A percentile compares a stretch with the other conserved stretches of the same genome.
Evolutionary conservation across 768 basidiomycete genomes (phyloP).

Genomic region (Collybia sp.): DNA sequence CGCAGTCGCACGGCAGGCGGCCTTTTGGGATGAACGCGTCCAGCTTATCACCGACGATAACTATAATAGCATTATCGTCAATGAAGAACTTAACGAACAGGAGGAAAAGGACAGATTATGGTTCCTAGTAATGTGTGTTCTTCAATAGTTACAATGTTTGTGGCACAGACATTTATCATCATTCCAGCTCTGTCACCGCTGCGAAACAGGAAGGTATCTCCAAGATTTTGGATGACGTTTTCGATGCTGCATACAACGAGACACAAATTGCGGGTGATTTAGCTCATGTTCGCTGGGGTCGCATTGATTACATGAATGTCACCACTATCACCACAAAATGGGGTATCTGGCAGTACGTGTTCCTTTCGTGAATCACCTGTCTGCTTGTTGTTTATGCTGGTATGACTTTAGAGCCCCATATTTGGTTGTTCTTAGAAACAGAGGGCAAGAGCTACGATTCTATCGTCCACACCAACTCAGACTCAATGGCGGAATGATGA

Average conservation of each 20-base stretch:
- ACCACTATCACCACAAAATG: constrained; percentile 82
- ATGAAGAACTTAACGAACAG: constrained; percentile 60
- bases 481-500: constrained; percentile 53
- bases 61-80: constrained; percentile 64
- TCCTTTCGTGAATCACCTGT: not conserved
- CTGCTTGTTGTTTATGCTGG: constrained; percentile 4
- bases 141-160: constrained; percentile 4
- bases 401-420: constrained; percentile 59
- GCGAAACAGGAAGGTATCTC: constrained; percentile 62
- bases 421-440: constrained; percentile 64
- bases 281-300: constrained; percentile 73
- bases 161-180: constrained; percentile 5
- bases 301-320: constrained; percentile 86
- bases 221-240: constrained; percentile 63
- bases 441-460: constrained; percentile 80
- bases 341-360: constrained; percentile 75
- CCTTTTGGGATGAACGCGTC: constrained; percentile 67
- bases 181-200: constrained; percentile 49
- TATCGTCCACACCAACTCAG: constrained; percentile 62
- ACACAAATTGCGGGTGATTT: constrained; percentile 55
- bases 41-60: constrained; percentile 82
- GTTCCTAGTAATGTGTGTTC: constrained; percentile 71
- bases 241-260: constrained; percentile 71
- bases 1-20: constrained; percentile 23
- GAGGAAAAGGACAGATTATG: constrained; percentile 69